phyloP scores from a whole-genome alignment of 2,329 filamentous ascomycete species.

The Dactylellina parvicollis region DNA sequence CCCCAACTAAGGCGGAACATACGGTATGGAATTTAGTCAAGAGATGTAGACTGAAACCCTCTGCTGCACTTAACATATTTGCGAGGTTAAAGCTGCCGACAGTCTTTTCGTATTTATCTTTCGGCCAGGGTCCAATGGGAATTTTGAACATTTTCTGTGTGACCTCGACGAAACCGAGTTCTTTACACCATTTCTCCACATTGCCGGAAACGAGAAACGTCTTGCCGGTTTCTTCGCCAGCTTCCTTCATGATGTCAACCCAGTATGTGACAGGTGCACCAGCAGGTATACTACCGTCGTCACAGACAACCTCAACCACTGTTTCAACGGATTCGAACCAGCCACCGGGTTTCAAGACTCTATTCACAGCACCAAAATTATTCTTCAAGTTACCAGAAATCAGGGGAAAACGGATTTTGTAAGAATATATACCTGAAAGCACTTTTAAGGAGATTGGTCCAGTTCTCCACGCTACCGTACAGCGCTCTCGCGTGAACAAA shows the following conservation, averaged over 20 bases:
- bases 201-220: constrained; percentile 54
- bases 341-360: constrained; percentile 66
- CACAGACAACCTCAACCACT: constrained; percentile 46
- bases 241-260: constrained; percentile 49
- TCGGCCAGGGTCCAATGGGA: constrained; percentile 69
- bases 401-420: background rate
- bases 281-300: constrained; percentile 44
- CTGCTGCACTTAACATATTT: constrained; percentile 56
- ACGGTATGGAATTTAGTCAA: constrained; percentile 55
- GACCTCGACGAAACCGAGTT: constrained; percentile 67
- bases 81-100: constrained; percentile 57
- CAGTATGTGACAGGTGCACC: constrained; percentile 45
- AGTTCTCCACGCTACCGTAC: constrained; percentile 58
- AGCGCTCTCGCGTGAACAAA: constrained; percentile 59
- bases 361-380: background rate
- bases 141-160: constrained; percentile 66
- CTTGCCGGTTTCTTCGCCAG: constrained; percentile 37
- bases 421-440: constrained; percentile 21
- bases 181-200: constrained; percentile 54
- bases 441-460: constrained; percentile 56
- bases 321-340: constrained; percentile 60
- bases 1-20: background rate
- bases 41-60: constrained; percentile 57
- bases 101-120: constrained; percentile 58
- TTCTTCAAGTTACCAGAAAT: background rate